Conservation (phyloP, 2,329 filamentous ascomycete genomes). For the Penicillium glabrum region DNA sequence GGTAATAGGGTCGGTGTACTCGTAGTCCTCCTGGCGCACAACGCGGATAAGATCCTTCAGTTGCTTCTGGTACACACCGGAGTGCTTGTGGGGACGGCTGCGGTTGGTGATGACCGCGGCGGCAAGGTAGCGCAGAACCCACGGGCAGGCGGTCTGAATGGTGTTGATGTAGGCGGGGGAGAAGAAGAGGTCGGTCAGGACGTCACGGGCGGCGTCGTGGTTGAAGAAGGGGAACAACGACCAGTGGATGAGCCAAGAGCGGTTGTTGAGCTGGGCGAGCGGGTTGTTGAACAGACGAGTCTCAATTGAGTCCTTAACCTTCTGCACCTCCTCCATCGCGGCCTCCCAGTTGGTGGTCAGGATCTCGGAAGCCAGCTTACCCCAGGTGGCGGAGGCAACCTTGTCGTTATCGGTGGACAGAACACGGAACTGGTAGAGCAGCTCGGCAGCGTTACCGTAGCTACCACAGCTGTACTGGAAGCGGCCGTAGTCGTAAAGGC, state of each 20-base stretch:
- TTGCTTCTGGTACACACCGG: conserved; percentile 91
- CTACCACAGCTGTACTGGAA: conserved; percentile 98
- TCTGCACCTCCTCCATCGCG: conserved; percentile 85
- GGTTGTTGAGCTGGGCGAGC: conserved; percentile 90
- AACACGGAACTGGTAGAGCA: conserved; percentile 97
- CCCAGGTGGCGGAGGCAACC: conserved; percentile 93
- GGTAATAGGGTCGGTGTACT: conserved; percentile 94
- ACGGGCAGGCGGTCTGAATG: conserved; percentile 96
- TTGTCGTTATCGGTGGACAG: conserved; percentile 98
- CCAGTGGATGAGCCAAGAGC: conserved; percentile 98
- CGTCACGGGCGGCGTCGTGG: conserved; percentile 85
- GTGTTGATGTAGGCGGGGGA: conserved; percentile 98
- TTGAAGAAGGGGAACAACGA: conserved; percentile 99
- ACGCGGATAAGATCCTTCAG: conserved; percentile 96
- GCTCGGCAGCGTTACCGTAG: conserved; percentile 84
- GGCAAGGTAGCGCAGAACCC: conserved; percentile 91
- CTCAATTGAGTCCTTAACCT: conserved; percentile 90
- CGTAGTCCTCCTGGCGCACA: conserved; percentile 94
- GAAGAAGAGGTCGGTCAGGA: conserved; percentile 94
- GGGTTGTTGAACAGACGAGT: conserved; percentile 95
- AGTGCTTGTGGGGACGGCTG: conserved; percentile 72
- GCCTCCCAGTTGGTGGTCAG: conserved; percentile 93
- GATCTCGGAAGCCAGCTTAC: conserved; percentile 95
- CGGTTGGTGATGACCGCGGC: conserved; percentile 95
- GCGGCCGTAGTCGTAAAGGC: conserved; percentile 91